Evolutionary conservation across 495 filamentous ascomycete genomes (phyloP).

Genomic region (Trichoderma reesei): DNA sequence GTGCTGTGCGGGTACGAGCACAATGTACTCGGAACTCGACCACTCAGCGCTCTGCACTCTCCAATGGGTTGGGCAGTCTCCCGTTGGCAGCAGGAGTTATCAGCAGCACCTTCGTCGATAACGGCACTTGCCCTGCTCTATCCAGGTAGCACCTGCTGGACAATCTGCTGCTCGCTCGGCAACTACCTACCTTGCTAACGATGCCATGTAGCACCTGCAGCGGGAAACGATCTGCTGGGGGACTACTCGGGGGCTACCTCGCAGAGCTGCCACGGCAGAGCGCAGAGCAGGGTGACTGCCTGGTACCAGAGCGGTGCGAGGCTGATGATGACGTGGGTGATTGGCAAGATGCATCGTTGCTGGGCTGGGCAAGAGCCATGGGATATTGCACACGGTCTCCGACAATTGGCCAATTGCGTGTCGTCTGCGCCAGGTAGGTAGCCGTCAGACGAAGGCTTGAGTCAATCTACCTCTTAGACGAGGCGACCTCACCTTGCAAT

Average conservation of each 20-base stretch:
- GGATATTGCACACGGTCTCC: background rate
- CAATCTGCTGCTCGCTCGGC: too few species aligned
- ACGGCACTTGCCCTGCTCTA: background rate
- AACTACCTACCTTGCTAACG: too few species aligned
- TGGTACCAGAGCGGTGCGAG: background rate
- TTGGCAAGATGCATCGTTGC: background rate
- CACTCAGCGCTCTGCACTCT: background rate
- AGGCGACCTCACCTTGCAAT: too few species aligned
- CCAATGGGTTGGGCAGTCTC: background rate
- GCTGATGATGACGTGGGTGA: constrained; percentile 1
- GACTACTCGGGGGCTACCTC: background rate
- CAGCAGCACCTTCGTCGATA: background rate
- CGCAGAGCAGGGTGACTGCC: background rate
- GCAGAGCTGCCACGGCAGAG: background rate
- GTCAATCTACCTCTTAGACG: too few species aligned
- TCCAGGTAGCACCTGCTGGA: too few species aligned
- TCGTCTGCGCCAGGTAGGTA: background rate
- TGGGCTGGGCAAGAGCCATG: background rate
- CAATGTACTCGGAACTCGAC: background rate
- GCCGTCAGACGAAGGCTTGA: background rate
- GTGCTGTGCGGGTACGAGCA: background rate
- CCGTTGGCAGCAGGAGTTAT: background rate
- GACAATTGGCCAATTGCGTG: background rate
- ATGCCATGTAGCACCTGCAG: too few species aligned
- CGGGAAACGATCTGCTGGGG: too few species aligned